phyloP scores from a whole-genome alignment of 768 basidiomycete species.

The Lactarius sanguifluus region DNA sequence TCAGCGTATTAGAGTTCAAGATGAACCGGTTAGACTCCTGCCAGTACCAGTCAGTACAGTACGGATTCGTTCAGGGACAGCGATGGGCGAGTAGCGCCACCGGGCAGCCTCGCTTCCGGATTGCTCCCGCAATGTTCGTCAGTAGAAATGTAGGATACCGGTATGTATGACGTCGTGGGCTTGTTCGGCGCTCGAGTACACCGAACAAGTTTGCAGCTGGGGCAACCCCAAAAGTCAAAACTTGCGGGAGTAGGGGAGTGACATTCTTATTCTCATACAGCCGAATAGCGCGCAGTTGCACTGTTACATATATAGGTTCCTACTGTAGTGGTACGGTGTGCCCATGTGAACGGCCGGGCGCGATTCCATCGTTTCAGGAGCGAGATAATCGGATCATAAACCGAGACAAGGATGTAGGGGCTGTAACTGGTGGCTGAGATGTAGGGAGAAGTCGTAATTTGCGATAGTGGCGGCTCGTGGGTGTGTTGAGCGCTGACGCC shows the following conservation, averaged over 20 bases:
- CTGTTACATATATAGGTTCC: neutral
- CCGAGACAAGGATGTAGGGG: neutral
- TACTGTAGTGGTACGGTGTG: neutral
- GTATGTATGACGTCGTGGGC: conserved; percentile 10
- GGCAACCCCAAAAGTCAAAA: neutral
- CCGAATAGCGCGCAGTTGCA: neutral
- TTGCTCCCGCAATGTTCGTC: conserved; percentile 12
- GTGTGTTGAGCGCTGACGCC: neutral
- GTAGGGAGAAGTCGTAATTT: conserved; percentile 15
- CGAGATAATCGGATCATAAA: neutral
- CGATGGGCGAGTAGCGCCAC: conserved; percentile 15
- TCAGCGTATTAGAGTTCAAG: neutral
- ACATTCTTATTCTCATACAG: neutral
- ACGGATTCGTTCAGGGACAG: neutral
- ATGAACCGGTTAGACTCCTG: neutral
- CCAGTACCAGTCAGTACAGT: neutral
- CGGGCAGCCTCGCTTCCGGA: conserved; percentile 21
- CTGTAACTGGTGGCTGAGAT: neutral
- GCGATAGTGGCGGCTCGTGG: conserved; percentile 14
- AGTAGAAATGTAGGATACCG: conserved; percentile 7
- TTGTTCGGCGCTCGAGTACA: neutral
- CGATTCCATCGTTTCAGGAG: neutral
- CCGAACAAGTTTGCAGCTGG: neutral
- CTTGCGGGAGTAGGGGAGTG: neutral
- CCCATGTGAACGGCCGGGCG: no score